Conservation (phyloP, 768 basidiomycete species). For the Podaxis pistillaris region DNA sequence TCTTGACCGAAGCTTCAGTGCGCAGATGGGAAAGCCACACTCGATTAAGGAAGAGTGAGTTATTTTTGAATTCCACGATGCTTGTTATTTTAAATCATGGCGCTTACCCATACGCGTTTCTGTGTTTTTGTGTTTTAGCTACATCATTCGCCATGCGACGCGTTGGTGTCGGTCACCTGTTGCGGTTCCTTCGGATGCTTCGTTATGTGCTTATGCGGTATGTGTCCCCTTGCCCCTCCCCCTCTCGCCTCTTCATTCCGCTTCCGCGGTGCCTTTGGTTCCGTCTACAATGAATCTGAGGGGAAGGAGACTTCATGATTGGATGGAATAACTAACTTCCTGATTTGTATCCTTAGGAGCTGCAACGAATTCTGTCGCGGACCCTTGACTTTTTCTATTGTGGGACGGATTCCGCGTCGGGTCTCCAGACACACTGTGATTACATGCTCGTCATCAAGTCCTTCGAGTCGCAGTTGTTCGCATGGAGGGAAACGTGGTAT, state of each 20-base stretch:
- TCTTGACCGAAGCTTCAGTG: conserved; percentile 86
- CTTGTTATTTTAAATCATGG: neutral
- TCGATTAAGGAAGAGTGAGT: conserved; percentile 91
- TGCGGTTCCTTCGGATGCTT: conserved; percentile 63
- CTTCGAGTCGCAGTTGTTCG: conserved; percentile 74
- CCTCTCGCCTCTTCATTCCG: neutral
- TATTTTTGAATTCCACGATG: neutral
- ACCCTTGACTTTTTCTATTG: conserved; percentile 91
- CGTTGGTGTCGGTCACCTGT: conserved; percentile 71
- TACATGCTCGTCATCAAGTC: conserved; percentile 83
- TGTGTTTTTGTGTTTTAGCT: conserved; percentile 42
- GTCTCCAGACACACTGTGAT: conserved; percentile 80
- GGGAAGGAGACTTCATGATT: neutral
- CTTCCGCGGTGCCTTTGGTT: neutral
- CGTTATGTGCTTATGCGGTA: conserved; percentile 77
- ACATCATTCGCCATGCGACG: conserved; percentile 79
- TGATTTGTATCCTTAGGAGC: conserved; percentile 44
- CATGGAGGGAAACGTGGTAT: conserved; percentile 59
- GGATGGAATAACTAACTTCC: conserved; percentile 10
- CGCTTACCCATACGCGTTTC: conserved; percentile 8
- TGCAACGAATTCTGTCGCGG: conserved; percentile 87
- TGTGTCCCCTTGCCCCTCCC: conserved; percentile 25
- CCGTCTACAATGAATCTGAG: neutral
- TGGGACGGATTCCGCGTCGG: conserved; percentile 73
- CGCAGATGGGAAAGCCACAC: conserved; percentile 97